Conservation (phyloP, 73 alveolate genomes). For the Tetrahymena thermophila region DNA sequence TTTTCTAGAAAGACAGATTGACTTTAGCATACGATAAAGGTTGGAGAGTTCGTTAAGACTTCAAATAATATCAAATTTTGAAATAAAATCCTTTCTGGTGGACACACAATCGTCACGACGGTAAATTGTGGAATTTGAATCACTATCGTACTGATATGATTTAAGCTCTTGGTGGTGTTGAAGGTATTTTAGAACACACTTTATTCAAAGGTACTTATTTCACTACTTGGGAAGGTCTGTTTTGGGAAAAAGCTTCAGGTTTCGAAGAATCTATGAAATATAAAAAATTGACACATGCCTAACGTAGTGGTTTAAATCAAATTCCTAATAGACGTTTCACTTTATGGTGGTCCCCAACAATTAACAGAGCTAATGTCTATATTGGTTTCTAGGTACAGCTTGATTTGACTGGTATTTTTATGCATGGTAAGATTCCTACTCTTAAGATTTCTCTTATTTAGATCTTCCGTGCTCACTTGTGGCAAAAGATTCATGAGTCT, state of each 20-base stretch:
- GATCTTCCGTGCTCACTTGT: constrained; percentile 98
- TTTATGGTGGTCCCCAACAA: constrained; percentile 99
- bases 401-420: constrained; percentile 99
- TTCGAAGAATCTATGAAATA: constrained; percentile 98
- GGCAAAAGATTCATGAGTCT: constrained; percentile 99
- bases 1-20: constrained; percentile 98
- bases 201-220: constrained; percentile 99
- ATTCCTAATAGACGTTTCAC: constrained; percentile 99
- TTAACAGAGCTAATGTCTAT: constrained; percentile 99
- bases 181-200: constrained; percentile 99
- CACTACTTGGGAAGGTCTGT: constrained; percentile 99
- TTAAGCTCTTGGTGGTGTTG: constrained; percentile 99
- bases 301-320: constrained; percentile 98
- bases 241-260: constrained; percentile 98
- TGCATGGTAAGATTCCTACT: constrained; percentile 99
- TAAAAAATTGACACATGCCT: constrained; percentile 99
- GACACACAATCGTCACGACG: constrained; percentile 99
- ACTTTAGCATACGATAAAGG: constrained; percentile 99
- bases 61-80: constrained; percentile 92
- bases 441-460: constrained; percentile 97
- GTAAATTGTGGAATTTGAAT: constrained; percentile 99
- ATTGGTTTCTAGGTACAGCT: constrained; percentile 99
- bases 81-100: constrained; percentile 99
- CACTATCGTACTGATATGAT: constrained; percentile 99
- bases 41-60: constrained; percentile 99